phyloP scores from a whole-genome alignment of 2,329 filamentous ascomycete species.

The Tolypocladium sp. region DNA sequence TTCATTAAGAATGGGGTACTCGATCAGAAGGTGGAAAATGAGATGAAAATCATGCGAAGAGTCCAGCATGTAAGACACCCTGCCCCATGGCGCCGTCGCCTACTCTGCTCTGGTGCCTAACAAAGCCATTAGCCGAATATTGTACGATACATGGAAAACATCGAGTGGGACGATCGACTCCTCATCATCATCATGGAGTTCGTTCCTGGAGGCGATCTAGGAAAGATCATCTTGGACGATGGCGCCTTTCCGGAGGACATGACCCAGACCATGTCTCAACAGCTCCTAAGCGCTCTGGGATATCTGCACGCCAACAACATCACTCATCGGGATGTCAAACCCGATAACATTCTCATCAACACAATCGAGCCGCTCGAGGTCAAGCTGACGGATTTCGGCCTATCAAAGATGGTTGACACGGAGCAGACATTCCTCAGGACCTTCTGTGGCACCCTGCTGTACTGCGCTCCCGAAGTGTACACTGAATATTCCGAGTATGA shows the following conservation, averaged over 20 bases:
- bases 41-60: conserved; percentile 90
- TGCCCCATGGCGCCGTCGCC: not conserved
- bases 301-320: conserved; percentile 86
- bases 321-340: conserved; percentile 97
- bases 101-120: conserved; percentile 8
- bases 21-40: conserved; percentile 88
- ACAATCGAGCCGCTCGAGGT: conserved; percentile 65
- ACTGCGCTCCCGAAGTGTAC: conserved; percentile 95
- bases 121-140: conserved; percentile 60
- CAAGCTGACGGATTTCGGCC: conserved; percentile 91
- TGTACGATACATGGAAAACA: conserved; percentile 82
- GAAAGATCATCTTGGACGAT: conserved; percentile 55
- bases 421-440: conserved; percentile 90
- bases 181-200: conserved; percentile 99
- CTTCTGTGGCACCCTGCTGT: conserved; percentile 91
- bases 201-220: conserved; percentile 73
- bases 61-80: conserved; percentile 63
- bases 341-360: conserved; percentile 88
- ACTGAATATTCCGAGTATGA: conserved; percentile 63
- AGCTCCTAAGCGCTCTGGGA: conserved; percentile 71
- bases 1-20: conserved; percentile 90
- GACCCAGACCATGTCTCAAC: conserved; percentile 62
- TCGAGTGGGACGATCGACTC: conserved; percentile 70
- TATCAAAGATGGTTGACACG: conserved; percentile 89
- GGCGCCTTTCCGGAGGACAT: conserved; percentile 57